Base-by-base conservation (phyloP, 1,139 yeast genomes). In the Magnusiomyces tetraspermus region DNA sequence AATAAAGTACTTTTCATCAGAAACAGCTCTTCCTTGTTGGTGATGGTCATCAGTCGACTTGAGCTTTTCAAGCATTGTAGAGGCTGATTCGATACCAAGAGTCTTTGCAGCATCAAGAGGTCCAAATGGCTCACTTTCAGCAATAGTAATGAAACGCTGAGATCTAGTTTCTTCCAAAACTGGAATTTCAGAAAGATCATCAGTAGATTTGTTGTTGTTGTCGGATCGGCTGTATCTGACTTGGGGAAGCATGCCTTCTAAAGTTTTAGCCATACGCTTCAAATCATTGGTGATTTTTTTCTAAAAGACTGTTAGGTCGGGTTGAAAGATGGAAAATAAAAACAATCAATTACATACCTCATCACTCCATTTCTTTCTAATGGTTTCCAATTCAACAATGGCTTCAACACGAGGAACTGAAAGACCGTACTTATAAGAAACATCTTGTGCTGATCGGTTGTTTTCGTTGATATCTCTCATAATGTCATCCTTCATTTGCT, bases 71-170 rank as follows among this genome's bases (percentile, higher is more conserved):
- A 88, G 75, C 2, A 94, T 85, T 46, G 77, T 81, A 51, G 80
- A 78, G 43, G 97, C 97, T 22, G 96, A 95, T 66, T 87, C 92
- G 59, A 90, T 76, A 47, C 78, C 89, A 60, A 87, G 79, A 46
- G 85, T 78, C 56, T 80, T 74, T 50, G 98, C 96, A n/a, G 98
- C 97, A 65, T 92, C 97, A 8, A 89, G 78, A 6, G 97, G 96
- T 3, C 97, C 97, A 68, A 90, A 90, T n/a, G 96, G 96, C 70
- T 89, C 95, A 22, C 90, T 82, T 71, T 92, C 97, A 15, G 96
- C 92, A 66, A 92, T 83, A 23, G 95, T 85, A 66, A 88, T 71
- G 73, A 89, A 90, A 59, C 95, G 77, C 61, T 94, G 90, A 58
- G 82, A 82, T 59, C 84, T 75, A 2, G 96, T 86, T 69, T 84